Evolutionary conservation across 345 rosid species (phyloP).

Genomic region (Draba incana): DNA sequence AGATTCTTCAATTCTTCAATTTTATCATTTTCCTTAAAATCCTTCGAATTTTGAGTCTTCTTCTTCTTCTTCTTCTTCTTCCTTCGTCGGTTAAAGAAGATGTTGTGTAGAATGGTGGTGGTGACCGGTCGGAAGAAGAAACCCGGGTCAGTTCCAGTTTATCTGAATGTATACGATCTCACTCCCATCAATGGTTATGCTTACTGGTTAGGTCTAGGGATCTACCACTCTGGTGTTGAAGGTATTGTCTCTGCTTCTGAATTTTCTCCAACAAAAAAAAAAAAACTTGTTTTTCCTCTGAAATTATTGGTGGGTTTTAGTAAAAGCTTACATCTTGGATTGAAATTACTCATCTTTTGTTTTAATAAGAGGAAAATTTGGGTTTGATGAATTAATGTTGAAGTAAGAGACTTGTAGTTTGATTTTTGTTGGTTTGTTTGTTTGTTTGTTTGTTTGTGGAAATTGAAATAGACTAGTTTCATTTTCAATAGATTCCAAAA

Average conservation of each 20-base stretch:
- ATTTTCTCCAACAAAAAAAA: not conserved
- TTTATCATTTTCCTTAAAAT: not conserved
- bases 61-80: not conserved
- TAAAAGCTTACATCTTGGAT: slow-evolving; percentile 19
- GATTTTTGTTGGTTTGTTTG: slow-evolving; percentile 12
- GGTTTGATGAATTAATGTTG: not conserved
- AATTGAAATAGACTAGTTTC: slow-evolving; percentile 29
- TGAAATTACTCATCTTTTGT: slow-evolving; percentile 5
- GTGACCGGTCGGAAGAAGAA: slow-evolving; percentile 65
- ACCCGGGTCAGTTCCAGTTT: slow-evolving; percentile 80
- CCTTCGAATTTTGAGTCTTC: not conserved
- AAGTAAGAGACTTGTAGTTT: slow-evolving; percentile 22
- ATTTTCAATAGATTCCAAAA: slow-evolving; percentile 34
- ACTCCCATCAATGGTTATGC: slow-evolving; percentile 98
- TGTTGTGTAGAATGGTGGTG: slow-evolving; percentile 72
- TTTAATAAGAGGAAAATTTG: not conserved
- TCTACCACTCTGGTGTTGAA: slow-evolving; percentile 98
- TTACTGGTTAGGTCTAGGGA: slow-evolving; percentile 95
- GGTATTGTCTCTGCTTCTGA: slow-evolving; percentile 44
- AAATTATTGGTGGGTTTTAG: slow-evolving; percentile 24
- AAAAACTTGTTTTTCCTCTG: not conserved
- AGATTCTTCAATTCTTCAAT: slow-evolving; percentile 23
- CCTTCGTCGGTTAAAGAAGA: slow-evolving; percentile 30
- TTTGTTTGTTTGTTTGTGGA: slow-evolving; percentile 27
- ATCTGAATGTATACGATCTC: slow-evolving; percentile 91